Conservation (phyloP, 345 rosid genomes). For the Syzygium oleosum region DNA sequence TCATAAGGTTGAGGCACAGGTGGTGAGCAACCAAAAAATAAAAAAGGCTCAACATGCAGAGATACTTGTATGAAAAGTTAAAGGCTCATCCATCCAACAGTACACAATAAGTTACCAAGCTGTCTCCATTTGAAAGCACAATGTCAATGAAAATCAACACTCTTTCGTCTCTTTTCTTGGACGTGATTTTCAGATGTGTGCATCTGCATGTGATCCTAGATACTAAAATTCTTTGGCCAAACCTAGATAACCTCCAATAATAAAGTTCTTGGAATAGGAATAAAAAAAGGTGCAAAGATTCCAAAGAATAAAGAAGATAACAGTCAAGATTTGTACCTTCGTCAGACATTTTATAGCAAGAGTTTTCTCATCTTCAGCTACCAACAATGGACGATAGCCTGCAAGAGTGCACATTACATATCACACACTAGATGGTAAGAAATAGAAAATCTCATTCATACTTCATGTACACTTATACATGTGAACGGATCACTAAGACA, state of each 20-base stretch:
- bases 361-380: conserved; percentile 47
- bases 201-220: background rate
- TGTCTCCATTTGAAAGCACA: background rate
- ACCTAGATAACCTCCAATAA: background rate
- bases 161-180: background rate
- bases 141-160: background rate
- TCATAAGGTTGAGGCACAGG: background rate
- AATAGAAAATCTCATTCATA: background rate
- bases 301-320: background rate
- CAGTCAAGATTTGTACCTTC: conserved; percentile 23
- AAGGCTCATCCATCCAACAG: background rate
- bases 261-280: background rate
- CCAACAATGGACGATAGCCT: conserved; percentile 42
- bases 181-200: background rate
- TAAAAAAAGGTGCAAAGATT: background rate
- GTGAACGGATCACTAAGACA: conserved; percentile 36
- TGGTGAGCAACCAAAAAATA: background rate
- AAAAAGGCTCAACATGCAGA: background rate
- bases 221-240: background rate
- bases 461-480: conserved; percentile 28
- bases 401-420: background rate
- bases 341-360: conserved; percentile 37
- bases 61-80: background rate
- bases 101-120: background rate
- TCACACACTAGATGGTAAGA: background rate